Evolutionary conservation across 1,139 yeast species (phyloP).

Genomic region (Magnusiomyces sp.): DNA sequence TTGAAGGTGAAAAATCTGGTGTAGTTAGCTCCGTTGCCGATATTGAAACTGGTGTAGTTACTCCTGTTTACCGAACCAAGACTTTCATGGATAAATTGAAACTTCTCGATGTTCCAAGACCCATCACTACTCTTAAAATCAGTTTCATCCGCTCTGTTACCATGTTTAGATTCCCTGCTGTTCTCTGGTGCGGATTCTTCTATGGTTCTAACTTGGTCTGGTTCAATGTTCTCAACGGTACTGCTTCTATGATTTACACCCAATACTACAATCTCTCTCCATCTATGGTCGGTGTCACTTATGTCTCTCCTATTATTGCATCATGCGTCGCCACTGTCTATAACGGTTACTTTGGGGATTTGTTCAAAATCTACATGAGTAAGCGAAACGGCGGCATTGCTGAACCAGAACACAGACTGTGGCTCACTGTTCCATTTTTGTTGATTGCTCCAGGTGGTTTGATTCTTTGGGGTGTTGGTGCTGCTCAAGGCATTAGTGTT

Average conservation of each 20-base stretch:
- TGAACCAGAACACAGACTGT: constrained; percentile 72
- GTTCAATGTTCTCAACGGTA: constrained; percentile 49
- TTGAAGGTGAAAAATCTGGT: constrained; percentile 7
- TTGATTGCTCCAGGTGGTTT: constrained; percentile 64
- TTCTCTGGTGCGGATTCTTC: constrained; percentile 52
- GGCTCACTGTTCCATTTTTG: constrained; percentile 56
- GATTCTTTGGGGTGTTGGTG: constrained; percentile 72
- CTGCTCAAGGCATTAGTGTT: constrained; percentile 54
- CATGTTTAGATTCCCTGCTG: constrained; percentile 42
- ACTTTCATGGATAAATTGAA: constrained; percentile 34
- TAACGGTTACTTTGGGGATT: constrained; percentile 45
- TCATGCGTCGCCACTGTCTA: constrained; percentile 62
- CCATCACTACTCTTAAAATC: constrained; percentile 17
- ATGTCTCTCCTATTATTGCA: constrained; percentile 68
- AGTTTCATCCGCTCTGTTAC: constrained; percentile 22
- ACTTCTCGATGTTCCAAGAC: constrained; percentile 16
- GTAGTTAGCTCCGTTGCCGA: constrained; percentile 11
- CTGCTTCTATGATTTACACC: constrained; percentile 47
- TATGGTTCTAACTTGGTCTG: constrained; percentile 57
- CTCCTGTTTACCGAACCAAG: constrained; percentile 10
- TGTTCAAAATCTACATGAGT: constrained; percentile 60
- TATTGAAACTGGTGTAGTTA: constrained; percentile 8
- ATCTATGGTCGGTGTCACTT: constrained; percentile 71
- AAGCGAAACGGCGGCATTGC: constrained; percentile 56
- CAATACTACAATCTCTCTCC: constrained; percentile 59